Percentiles rank a stretch among this genome's conserved stretches.
Conservation (phyloP, 768 basidiomycete species). For the Kwoniella bestiolae region DNA sequence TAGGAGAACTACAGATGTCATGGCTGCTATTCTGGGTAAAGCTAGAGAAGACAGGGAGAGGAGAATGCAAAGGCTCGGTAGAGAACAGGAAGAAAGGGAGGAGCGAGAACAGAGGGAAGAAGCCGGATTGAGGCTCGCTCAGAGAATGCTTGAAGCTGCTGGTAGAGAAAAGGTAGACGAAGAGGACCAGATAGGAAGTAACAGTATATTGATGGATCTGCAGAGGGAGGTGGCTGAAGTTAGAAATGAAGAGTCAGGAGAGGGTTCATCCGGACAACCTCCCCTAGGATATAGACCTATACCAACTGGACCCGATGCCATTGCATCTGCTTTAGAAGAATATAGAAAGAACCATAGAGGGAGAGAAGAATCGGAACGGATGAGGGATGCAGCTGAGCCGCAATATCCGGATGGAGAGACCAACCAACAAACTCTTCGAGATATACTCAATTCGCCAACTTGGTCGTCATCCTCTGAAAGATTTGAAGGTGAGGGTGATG, state of each 20-base stretch:
- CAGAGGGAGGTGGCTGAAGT: not conserved
- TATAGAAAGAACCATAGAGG: slow-evolving; percentile 2
- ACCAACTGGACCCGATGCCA: not conserved
- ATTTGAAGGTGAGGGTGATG: slow-evolving; percentile 17
- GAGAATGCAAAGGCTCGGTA: not conserved
- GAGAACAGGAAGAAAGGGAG: not conserved
- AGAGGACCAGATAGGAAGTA: not conserved
- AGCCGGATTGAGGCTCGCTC: not conserved
- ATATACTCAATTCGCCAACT: not conserved
- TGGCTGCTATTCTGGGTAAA: slow-evolving; percentile 19
- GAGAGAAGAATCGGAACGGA: not conserved
- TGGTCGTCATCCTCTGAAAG: not conserved
- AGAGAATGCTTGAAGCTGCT: not conserved
- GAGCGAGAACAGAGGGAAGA: slow-evolving; percentile 3
- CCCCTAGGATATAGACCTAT: not conserved
- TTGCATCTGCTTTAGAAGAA: slow-evolving; percentile 1
- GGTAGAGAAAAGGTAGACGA: not conserved
- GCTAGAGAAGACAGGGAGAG: slow-evolving; percentile 4
- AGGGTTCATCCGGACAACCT: not conserved
- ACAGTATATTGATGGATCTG: not conserved
- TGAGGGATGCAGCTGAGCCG: not conserved
- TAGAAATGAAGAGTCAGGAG: not conserved
- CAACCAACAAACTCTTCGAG: not conserved
- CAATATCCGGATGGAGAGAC: not conserved
- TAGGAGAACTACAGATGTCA: slow-evolving; percentile 18